phyloP scores from a whole-genome alignment of 345 rosid species.

The Arabis alpina region DNA sequence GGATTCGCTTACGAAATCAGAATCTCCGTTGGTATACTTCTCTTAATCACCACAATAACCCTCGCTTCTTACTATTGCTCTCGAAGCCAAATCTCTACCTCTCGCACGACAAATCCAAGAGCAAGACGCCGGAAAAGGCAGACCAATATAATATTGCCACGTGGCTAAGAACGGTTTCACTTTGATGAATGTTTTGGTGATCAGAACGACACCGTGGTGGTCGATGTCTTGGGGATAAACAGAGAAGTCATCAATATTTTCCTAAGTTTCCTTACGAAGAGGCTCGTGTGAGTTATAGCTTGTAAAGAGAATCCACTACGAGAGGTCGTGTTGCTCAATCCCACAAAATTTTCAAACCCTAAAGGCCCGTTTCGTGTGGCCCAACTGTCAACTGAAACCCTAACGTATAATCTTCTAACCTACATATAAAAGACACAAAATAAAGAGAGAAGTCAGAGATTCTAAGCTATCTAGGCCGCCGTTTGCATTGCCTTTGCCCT shows the following conservation, averaged over 20 bases:
- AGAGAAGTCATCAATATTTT: conserved; percentile 67
- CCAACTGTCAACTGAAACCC: too few relatives aligned
- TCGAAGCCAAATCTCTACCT: conserved; percentile 30
- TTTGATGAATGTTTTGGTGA: background rate
- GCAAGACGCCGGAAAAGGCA: conserved; percentile 29
- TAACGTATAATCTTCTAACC: too few relatives aligned
- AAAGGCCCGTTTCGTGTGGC: too few relatives aligned
- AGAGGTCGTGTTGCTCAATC: conserved; percentile 71
- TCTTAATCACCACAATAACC: conserved; percentile 49
- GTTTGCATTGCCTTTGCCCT: too few relatives aligned
- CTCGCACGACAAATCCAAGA: conserved; percentile 30
- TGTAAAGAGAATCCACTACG: conserved; percentile 51
- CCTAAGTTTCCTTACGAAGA: conserved; percentile 75
- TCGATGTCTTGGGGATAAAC: conserved; percentile 60
- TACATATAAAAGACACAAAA: too few relatives aligned
- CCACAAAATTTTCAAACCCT: too few relatives aligned
- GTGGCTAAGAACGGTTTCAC: conserved; percentile 13
- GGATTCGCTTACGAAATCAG: conserved; percentile 60
- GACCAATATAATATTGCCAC: conserved; percentile 1
- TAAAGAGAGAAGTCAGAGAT: too few relatives aligned
- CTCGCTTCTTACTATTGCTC: conserved; percentile 53
- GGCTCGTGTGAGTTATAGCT: conserved; percentile 48
- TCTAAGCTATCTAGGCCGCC: too few relatives aligned
- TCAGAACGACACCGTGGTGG: conserved; percentile 31
- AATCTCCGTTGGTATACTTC: conserved; percentile 52